Evolutionary conservation across 2,329 filamentous ascomycete genomes (phyloP), one percentile per base, ranked within the genome.

Genomic region (Clonostachys solani): DNA sequence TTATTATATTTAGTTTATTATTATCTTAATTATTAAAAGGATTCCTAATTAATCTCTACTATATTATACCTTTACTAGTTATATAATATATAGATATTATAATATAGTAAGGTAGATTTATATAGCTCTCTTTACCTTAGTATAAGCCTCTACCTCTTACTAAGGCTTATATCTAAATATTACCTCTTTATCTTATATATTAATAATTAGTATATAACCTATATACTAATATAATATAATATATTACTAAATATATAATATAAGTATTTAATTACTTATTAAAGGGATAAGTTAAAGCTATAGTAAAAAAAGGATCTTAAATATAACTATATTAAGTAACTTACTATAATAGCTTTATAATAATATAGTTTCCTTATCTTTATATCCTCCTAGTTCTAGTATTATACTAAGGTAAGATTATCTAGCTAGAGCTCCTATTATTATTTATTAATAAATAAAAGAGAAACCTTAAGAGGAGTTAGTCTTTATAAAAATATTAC

Each of bases 401-500:
- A 15, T 36, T 10, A 36, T 36, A 36, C n/a, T 10, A 36, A 36
- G 16, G 36, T 7, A 38, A 12, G 13, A 15, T 5, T 16, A 34
- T 40, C 33, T 6, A n/a, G 2, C 43, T 3, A 42, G 35, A 33
- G 7, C 16, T 42, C 40, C 17, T 49, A 42, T 38, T 15, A 38
- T 54, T 43, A 3, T 12, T 47, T 8, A 18, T 35, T 36, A 13
- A 46, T 6, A 47, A 46, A 33, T 10, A 55, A 51, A 9, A 34
- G n/a, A 56, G 56, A 42, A 47, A 42, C 36, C 52, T 52, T 43
- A 54, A 52, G 6, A 40, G 40, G 35, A 17, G 38, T 37, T 51
- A 18, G 8, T 53, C 10, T 36, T 55, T 17, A 7, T 23, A 2
- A 38, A 38, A 38, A 38, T 2, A 7, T 38, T 38, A 5, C 36